Evolutionary conservation across 108 stramenopile species (phyloP), one percentile per base, ranked within the genome.

Genomic region (Cylindrotheca closterium): DNA sequence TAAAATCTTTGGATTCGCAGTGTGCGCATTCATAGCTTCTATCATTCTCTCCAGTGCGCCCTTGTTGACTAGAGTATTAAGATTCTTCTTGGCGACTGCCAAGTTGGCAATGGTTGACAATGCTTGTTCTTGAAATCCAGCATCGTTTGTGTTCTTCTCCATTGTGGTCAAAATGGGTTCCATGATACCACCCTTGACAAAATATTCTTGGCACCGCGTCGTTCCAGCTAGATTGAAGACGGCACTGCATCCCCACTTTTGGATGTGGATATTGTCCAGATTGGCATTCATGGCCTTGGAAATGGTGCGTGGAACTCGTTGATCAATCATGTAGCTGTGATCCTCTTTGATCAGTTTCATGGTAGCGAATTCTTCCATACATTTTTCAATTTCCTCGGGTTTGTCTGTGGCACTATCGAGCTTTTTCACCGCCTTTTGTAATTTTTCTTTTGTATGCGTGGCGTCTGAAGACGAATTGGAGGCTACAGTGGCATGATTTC

Each of bases 101-200:
- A 91, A 53, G 72, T 86, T 91, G 63, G 84, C 78, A n/a, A 91
- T 33, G 0, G 82, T 69, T 29, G 78, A 63, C 1, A 87, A 58
- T 15, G 84, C 86, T 30, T 76, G 60, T 58, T 87, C 85, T 53
- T 87, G 82, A 18, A 91, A 46, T 26, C 73, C 74, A 23, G 54
- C 62, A 55, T 77, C 79, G 18, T 76, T 72, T 12, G 65, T 22
- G 60, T 81, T 83, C 3, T 48, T 19, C 12, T 70, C 67, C 84
- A 87, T 82, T 15, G 80, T 79, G 42, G 45, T 55, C n/a, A 67
- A 53, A 7, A 86, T 65, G 0, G 62, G 47, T 46, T 79, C 80
- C 18, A 83, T 17, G 4, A 73, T 76, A 18, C 84, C 84, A 1
- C 64, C 78, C 10, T 60, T 33, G 26, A 74, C 84, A 49, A 91